Conservation (phyloP, 805 yeast genomes). For the Kluyveromyces lactis region DNA sequence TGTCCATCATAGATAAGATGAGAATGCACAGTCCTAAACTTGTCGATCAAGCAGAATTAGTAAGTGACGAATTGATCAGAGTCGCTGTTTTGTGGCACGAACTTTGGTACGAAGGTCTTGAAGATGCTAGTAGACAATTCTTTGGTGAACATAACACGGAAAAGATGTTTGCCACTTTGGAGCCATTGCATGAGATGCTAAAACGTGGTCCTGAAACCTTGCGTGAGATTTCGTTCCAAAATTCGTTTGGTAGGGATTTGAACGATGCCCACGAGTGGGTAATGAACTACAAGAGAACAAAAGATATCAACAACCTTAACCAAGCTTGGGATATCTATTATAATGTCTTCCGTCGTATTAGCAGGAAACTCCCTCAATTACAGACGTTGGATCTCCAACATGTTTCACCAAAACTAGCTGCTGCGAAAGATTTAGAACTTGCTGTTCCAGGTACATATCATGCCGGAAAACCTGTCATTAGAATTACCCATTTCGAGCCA, state of each 20-base stretch:
- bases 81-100: conserved; percentile 98
- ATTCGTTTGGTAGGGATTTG: conserved; percentile 88
- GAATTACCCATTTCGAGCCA: conserved; percentile 72
- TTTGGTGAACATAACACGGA: conserved; percentile 93
- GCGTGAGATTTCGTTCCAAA: conserved; percentile 85
- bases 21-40: conserved; percentile 73
- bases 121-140: conserved; percentile 88
- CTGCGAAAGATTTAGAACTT: conserved; percentile 68
- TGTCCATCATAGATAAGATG: conserved; percentile 86
- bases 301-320: conserved; percentile 78
- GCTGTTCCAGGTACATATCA: conserved; percentile 93
- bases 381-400: conserved; percentile 83
- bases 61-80: conserved; percentile 86
- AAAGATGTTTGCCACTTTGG: conserved; percentile 85
- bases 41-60: conserved; percentile 88
- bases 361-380: conserved; percentile 80
- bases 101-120: conserved; percentile 95
- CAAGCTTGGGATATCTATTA: conserved; percentile 98
- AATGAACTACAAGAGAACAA: conserved; percentile 71
- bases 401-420: conserved; percentile 83
- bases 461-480: conserved; percentile 71
- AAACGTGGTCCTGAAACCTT: conserved; percentile 86
- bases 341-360: conserved; percentile 84
- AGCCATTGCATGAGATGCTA: conserved; percentile 79
- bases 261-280: conserved; percentile 94